Evolutionary conservation across 345 rosid genomes (phyloP).

Genomic region (Punica granatum): DNA sequence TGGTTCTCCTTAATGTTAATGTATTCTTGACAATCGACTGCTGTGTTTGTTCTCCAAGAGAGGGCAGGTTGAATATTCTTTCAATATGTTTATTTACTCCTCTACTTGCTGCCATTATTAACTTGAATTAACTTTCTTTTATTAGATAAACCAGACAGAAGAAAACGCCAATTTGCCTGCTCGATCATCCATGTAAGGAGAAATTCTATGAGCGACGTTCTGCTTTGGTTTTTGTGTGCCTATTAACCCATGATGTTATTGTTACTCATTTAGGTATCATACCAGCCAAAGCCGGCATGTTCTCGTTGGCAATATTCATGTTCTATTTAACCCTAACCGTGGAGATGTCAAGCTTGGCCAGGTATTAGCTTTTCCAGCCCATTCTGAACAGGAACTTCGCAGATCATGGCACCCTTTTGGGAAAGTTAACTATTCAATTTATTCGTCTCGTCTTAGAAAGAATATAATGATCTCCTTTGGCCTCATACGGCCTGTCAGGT

Average conservation of each 20-base stretch:
- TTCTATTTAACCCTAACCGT: slow-evolving; percentile 72
- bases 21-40: not conserved
- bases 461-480: not conserved
- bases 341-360: slow-evolving; percentile 91
- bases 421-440: not conserved
- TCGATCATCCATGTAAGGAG: slow-evolving; percentile 30
- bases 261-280: slow-evolving; percentile 25
- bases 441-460: not conserved
- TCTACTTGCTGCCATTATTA: not conserved
- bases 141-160: slow-evolving; percentile 36
- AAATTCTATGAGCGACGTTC: not conserved
- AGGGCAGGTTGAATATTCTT: not conserved
- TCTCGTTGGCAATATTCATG: slow-evolving; percentile 72
- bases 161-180: slow-evolving; percentile 14
- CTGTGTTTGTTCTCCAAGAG: not conserved
- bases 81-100: not conserved
- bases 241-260: not conserved
- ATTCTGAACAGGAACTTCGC: not conserved
- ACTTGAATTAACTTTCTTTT: not conserved
- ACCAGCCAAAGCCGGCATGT: slow-evolving; percentile 32
- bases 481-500: not conserved
- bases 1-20: not conserved
- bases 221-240: not conserved
- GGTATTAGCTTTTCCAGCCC: slow-evolving; percentile 29
- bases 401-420: not conserved